phyloP scores from a whole-genome alignment of 805 yeast genomes.

The Yueomyces sp. region DNA sequence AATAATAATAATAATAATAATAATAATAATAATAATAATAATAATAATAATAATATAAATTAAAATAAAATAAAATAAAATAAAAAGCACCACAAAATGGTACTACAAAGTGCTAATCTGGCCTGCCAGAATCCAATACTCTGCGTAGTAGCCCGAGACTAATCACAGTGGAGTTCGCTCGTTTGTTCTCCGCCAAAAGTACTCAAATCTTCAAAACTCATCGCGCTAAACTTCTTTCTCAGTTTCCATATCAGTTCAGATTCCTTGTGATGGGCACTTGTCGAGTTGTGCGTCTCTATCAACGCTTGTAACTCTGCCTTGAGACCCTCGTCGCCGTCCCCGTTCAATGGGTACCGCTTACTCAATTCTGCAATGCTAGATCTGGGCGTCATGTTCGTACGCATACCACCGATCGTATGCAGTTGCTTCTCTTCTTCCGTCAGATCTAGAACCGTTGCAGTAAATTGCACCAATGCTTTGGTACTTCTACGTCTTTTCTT shows the following conservation, averaged over 20 bases:
- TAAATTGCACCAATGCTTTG: slow-evolving; percentile 55
- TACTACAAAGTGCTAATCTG: too few species aligned
- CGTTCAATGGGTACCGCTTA: not conserved
- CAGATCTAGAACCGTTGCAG: slow-evolving; percentile 53
- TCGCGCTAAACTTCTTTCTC: not conserved
- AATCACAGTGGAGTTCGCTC: not conserved
- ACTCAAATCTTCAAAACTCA: not conserved
- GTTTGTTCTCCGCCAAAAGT: not conserved
- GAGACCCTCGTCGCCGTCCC: not conserved
- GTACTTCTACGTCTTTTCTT: slow-evolving; percentile 51
- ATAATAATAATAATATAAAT: too few species aligned
- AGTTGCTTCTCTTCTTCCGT: slow-evolving; percentile 41
- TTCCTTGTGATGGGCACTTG: not conserved
- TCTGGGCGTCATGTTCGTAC: slow-evolving; percentile 14
- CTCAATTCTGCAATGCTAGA: slow-evolving; percentile 8
- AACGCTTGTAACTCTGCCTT: not conserved
- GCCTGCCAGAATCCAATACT: too few species aligned
- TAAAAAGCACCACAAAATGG: too few species aligned
- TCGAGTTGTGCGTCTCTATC: not conserved
- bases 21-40: too few species aligned
- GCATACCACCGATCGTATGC: slow-evolving; percentile 15
- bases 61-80: too few species aligned
- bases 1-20: too few species aligned
- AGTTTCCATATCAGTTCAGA: not conserved
- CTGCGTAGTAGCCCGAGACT: too few species aligned